These are phyloP conservation scores for Trichoderma parareesei DNA, from an alignment of 495 filamentous ascomycete species.

Conservation along the genomic window DNA sequence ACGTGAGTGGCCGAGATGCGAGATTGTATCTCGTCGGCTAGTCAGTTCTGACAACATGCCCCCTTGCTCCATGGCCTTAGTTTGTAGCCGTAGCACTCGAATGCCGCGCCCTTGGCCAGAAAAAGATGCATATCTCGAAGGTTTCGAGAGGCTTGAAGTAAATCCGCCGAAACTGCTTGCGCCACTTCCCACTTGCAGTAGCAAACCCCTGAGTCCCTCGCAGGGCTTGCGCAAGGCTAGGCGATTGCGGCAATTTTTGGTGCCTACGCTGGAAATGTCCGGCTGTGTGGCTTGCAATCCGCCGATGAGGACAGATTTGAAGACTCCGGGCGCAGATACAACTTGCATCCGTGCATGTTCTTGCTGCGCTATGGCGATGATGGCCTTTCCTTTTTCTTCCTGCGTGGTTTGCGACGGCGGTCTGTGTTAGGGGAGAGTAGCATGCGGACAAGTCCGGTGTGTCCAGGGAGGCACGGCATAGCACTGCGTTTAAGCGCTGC, in stretches of 20 bases:
- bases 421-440: not conserved
- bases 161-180: not conserved
- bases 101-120: not conserved
- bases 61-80: not conserved
- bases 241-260: not conserved
- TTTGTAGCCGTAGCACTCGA: not conserved
- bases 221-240: not conserved
- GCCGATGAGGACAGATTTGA: not conserved
- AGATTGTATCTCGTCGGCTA: not conserved
- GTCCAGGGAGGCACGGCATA: not conserved
- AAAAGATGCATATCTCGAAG: not conserved
- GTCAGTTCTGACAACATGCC: not conserved
- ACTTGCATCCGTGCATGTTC: too few relatives aligned
- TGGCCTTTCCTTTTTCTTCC: not conserved
- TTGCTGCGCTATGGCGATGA: not conserved
- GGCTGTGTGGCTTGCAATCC: not conserved
- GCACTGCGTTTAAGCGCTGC: not conserved
- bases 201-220: not conserved
- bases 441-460: not conserved
- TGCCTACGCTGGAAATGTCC: not conserved
- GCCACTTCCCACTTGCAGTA: not conserved
- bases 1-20: slow-evolving; percentile 2
- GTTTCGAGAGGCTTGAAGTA: not conserved
- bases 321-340: not conserved
- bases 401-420: not conserved